Evolutionary conservation across 768 basidiomycete species (phyloP), one percentile per base, ranked within the genome.

Genomic region (Pleurotus djamor): DNA sequence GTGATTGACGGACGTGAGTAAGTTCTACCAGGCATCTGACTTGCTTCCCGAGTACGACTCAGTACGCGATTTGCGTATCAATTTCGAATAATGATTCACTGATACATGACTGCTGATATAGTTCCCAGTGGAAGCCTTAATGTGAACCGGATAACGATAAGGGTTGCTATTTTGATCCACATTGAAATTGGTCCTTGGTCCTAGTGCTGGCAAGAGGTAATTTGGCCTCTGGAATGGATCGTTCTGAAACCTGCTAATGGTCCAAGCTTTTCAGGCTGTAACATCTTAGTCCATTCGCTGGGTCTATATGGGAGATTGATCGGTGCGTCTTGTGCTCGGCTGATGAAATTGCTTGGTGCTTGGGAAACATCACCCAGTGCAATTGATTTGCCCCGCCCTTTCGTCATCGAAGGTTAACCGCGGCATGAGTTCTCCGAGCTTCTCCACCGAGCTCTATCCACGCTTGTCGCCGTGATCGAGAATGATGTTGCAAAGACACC

Each of bases 71-170:
- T 28, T 28, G 21, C 21, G 21, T 28, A 28, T 28, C 21, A 28
- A 28, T 28, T 28, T 14, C 17, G 45, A 47, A 47, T 4, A 16
- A 12, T 47, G 45, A 47, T 47, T n/a, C 7, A 47, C 16, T 47
- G 45, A 47, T 47, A 5, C 45, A 12, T 12, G 9, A 47, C n/a
- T 8, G 45, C 6, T 47, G 6, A n/a, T 47, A 47, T 47, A 6
- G 17, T 6, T 47, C n/a, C 5, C 6, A 47, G 45, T 9, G 45
- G n/a, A 47, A 16, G 8, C n/a, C 5, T 16, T 47, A 7, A 47
- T 33, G 8, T 37, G 54, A 44, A 14, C 54, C 41, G 54, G 38
- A n/a, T 55, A 44, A 13, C 54, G 54, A 56, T 56, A 56, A 32
- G n/a, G 33, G 33, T 5, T 41, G 21, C 44, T 56, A 41, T 32